Base-by-base conservation (phyloP, 2,329 filamentous ascomycete genomes). In the Didymella pinodella region DNA sequence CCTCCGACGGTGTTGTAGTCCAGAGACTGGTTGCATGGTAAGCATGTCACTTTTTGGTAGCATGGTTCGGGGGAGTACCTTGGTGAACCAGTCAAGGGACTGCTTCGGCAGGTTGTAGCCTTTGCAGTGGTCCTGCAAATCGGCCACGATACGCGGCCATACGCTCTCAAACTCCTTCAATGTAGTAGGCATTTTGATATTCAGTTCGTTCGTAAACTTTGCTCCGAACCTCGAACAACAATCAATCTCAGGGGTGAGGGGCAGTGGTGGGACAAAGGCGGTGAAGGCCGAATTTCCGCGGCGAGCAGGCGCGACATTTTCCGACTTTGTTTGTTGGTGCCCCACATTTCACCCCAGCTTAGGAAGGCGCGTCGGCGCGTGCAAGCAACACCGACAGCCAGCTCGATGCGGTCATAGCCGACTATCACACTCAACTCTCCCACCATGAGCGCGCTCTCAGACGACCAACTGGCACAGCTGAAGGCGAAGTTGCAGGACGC, bases 1-100 rank as follows among this genome's bases (percentile, higher is more conserved):
- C 95, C 95, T 69, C 95, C 95, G 53, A 95, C 83, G 7, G 92
- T 88, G 82, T 99, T 99, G 81, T 87, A 85, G 75, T 93, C 86
- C 72, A 98, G 85, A 62, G 86, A 90, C 92, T 97, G 71, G 22
- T 31, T 52, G 16, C 16, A 16, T 22, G 45, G 58, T 72, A 55
- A 74, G 65, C 57, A 52, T 61, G 54, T 40, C 55, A 53, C 50
- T 31, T 49, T 29, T 11, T 36, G 44, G 51, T 52, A 26, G 49
- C 31, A 22, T 57, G 43, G 20, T 47, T 29, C 29, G 51, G 54
- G 43, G 22, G 48, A 44, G 45, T 76, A 95, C 93, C 81, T 88
- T 86, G 79, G 92, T 88, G 80, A 92, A 93, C 94, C 94, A 98
- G 71, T 91, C 85, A 59, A 94, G 80, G 62, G 93, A 90, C 78